Evolutionary conservation across 2,329 filamentous ascomycete species (phyloP).

Genomic region (Penicillium sp.): DNA sequence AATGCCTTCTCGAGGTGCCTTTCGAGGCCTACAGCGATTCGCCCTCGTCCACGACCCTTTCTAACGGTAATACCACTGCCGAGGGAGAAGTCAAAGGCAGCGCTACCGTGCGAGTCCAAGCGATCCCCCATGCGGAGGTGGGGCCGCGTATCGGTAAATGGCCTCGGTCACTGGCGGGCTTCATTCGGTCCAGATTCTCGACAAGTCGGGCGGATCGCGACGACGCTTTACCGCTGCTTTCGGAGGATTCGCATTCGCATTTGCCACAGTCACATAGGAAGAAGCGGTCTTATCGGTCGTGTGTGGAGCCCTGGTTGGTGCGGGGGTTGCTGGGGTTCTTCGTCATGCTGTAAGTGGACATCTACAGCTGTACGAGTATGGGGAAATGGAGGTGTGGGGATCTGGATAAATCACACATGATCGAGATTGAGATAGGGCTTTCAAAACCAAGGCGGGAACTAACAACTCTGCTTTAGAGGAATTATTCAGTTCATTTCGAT

Average conservation of each 20-base stretch:
- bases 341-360: constrained; percentile 42
- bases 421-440: background rate
- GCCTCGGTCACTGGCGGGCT: constrained; percentile 22
- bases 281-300: constrained; percentile 26
- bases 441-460: background rate
- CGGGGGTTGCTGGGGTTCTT: constrained; percentile 34
- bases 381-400: background rate
- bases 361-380: background rate
- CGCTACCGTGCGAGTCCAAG: constrained; percentile 7
- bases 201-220: constrained; percentile 7
- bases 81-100: constrained; percentile 10
- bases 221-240: constrained; percentile 20
- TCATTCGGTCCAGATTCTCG: constrained; percentile 18
- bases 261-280: constrained; percentile 13
- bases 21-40: constrained; percentile 30
- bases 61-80: background rate
- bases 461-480: constrained; percentile 38
- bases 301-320: constrained; percentile 28
- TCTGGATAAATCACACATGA: background rate
- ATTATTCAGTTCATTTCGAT: constrained; percentile 50
- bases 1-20: constrained; percentile 19
- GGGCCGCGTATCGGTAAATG: constrained; percentile 24
- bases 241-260: constrained; percentile 13
- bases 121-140: constrained; percentile 19
- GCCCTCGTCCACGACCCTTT: background rate